These are phyloP conservation scores for Rhizopogon vulgaris DNA, from an alignment of 768 basidiomycete genomes.

Conservation along the genomic window DNA sequence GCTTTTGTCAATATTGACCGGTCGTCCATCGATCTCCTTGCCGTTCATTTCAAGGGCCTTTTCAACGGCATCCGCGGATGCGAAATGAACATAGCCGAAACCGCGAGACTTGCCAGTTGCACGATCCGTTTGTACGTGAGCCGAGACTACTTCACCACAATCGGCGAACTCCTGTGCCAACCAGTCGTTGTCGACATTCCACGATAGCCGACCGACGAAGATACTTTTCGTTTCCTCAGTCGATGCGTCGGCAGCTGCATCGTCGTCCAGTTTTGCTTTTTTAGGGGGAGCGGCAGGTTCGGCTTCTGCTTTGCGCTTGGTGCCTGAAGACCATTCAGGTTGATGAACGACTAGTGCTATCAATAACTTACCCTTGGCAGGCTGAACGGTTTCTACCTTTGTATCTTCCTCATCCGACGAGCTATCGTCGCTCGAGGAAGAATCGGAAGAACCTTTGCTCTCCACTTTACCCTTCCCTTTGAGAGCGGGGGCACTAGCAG, in stretches of 20 bases:
- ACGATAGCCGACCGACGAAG: conserved; percentile 91
- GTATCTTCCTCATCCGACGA: conserved; percentile 37
- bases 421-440: conserved; percentile 24
- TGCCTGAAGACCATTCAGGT: conserved; percentile 17
- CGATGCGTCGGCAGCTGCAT: conserved; percentile 27
- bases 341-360: background rate
- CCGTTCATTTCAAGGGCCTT: conserved; percentile 79
- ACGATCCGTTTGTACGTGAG: conserved; percentile 82
- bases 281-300: conserved; percentile 58
- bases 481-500: background rate
- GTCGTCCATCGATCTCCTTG: conserved; percentile 87
- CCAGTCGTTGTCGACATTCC: conserved; percentile 97
- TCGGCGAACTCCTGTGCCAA: conserved; percentile 84
- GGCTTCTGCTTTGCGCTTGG: conserved; percentile 80
- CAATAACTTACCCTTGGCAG: conserved; percentile 32
- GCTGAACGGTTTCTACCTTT: conserved; percentile 48
- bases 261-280: conserved; percentile 74
- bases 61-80: conserved; percentile 63
- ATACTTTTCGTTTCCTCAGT: conserved; percentile 57
- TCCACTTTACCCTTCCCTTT: conserved; percentile 1
- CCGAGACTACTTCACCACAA: conserved; percentile 86
- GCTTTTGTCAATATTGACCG: conserved; percentile 81
- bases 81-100: conserved; percentile 80
- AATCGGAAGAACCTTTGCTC: background rate
- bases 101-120: conserved; percentile 78